These are phyloP conservation scores for Acmispon strigosus DNA, from an alignment of 306 rosid genomes.

Conservation along the genomic window DNA sequence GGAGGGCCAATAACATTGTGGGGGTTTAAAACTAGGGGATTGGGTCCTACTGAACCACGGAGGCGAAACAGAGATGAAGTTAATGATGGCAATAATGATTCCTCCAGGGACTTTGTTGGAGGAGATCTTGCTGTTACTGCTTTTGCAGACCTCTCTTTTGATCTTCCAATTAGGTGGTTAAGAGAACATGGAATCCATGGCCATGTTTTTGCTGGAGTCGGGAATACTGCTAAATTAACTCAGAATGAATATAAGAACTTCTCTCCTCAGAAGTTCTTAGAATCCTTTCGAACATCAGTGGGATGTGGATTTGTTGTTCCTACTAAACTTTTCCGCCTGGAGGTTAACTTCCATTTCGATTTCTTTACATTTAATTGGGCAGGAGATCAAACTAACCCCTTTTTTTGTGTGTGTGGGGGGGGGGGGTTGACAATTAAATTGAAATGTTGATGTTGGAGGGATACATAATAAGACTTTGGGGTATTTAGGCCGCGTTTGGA, in stretches of 20 bases:
- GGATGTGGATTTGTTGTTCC: slow-evolving; percentile 93
- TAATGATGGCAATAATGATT: slow-evolving; percentile 37
- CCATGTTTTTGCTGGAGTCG: slow-evolving; percentile 90
- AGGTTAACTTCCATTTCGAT: slow-evolving; percentile 51
- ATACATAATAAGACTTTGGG: not conserved
- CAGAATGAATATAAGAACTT: slow-evolving; percentile 68
- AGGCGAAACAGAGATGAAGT: slow-evolving; percentile 45
- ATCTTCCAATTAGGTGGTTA: slow-evolving; percentile 79
- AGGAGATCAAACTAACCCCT: not conserved
- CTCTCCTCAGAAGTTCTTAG: slow-evolving; percentile 55
- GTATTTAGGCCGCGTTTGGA: not conserved
- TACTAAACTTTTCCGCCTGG: slow-evolving; percentile 77
- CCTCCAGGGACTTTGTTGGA: slow-evolving; percentile 67
- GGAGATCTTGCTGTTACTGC: slow-evolving; percentile 97
- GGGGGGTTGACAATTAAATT: not conserved
- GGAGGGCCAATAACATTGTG: slow-evolving; percentile 84
- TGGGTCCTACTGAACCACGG: slow-evolving; percentile 80
- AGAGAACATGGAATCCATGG: slow-evolving; percentile 89
- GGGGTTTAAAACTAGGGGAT: slow-evolving; percentile 90
- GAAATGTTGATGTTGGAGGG: not conserved
- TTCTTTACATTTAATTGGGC: not conserved
- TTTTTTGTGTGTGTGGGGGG: not conserved
- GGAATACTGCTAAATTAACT: slow-evolving; percentile 73
- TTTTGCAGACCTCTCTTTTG: slow-evolving; percentile 89
- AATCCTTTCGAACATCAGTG: slow-evolving; percentile 73